These are phyloP conservation scores for Magnaporthiopsis incrustans DNA, from an alignment of 2,329 filamentous ascomycete species.

Conservation along the genomic window DNA sequence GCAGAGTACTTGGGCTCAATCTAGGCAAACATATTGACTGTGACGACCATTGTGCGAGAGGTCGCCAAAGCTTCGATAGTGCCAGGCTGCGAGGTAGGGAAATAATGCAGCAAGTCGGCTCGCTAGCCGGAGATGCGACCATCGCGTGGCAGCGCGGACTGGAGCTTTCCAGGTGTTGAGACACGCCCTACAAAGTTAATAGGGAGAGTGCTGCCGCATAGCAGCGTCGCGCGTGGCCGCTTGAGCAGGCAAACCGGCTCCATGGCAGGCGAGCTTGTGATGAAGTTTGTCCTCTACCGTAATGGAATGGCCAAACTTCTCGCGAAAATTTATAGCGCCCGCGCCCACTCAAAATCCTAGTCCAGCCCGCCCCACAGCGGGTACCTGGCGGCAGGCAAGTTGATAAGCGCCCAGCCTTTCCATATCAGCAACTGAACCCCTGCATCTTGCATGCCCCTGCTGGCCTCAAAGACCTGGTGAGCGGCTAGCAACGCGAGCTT, in stretches of 20 bases:
- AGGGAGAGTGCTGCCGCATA: not conserved
- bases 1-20: slow-evolving; percentile 70
- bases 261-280: not conserved
- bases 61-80: slow-evolving; percentile 89
- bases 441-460: not conserved
- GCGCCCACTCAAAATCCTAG: not conserved
- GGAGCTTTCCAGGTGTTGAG: not conserved
- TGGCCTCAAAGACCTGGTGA: not conserved
- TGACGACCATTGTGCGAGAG: slow-evolving; percentile 56
- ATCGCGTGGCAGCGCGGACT: not conserved
- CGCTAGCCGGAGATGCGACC: not conserved
- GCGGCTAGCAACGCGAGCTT: not conserved
- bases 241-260: not conserved
- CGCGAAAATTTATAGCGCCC: not conserved
- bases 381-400: not conserved
- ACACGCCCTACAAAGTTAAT: not conserved
- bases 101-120: not conserved
- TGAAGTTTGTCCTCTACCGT: not conserved
- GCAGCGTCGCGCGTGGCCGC: not conserved
- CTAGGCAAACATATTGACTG: slow-evolving; percentile 84
- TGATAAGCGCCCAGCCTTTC: not conserved
- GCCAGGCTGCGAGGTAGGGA: slow-evolving; percentile 34
- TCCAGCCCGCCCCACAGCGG: not conserved
- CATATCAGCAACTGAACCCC: not conserved
- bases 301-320: no score